Evolutionary conservation across 768 basidiomycete genomes (phyloP).

Genomic region (Naematelia aurantialba): DNA sequence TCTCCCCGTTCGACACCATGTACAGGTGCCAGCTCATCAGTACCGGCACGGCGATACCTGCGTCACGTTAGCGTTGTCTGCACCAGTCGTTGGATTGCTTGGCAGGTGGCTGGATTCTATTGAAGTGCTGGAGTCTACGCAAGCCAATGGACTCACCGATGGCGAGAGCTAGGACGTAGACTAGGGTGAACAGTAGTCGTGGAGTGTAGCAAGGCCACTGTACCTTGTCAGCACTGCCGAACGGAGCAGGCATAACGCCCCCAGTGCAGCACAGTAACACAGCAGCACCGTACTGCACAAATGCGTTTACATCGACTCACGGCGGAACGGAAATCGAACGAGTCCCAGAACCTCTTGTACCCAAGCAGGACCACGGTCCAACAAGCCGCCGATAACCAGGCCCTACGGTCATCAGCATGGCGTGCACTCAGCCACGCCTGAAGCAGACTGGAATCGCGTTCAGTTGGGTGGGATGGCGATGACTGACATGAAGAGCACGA

Average conservation of each 20-base stretch:
- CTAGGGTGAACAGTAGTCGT: constrained; percentile 64
- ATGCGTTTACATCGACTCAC: too few relatives aligned
- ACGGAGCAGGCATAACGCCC: too few relatives aligned
- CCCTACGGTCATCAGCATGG: constrained; percentile 55
- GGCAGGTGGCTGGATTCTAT: too few relatives aligned
- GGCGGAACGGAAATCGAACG: constrained; percentile 55
- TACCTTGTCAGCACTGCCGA: not conserved
- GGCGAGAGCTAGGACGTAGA: constrained; percentile 71
- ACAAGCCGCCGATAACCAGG: constrained; percentile 71
- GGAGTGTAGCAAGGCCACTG: constrained; percentile 64
- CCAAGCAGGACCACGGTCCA: constrained; percentile 64
- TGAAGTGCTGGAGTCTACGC: not conserved
- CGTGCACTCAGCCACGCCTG: too few relatives aligned
- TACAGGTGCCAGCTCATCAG: constrained; percentile 52
- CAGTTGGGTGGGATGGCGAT: not conserved
- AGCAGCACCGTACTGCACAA: too few relatives aligned
- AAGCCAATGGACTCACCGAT: constrained; percentile 59
- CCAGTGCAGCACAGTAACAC: too few relatives aligned
- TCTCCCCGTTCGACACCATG: constrained; percentile 70
- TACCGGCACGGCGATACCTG: constrained; percentile 45
- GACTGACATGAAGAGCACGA: constrained; percentile 85
- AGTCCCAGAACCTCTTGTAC: constrained; percentile 59
- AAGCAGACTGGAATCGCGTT: too few relatives aligned
- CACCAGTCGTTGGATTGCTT: too few relatives aligned
- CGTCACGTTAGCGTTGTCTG: too few relatives aligned